Base-by-base conservation (phyloP, 2,329 filamentous ascomycete genomes). In the Plectosphaerella cucumerina region DNA sequence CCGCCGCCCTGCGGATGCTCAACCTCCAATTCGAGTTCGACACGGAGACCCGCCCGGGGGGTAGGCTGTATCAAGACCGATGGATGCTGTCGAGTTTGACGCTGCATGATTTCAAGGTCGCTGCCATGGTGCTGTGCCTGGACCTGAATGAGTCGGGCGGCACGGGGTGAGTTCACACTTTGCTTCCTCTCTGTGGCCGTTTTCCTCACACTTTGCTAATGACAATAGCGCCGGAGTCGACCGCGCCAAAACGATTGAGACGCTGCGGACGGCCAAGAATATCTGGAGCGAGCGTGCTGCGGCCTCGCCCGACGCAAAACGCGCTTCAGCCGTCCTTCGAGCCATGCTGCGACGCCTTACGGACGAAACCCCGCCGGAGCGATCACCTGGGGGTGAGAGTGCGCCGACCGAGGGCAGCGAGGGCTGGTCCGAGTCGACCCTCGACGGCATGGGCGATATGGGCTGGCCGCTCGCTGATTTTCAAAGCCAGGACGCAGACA, bases 111-210 rank as follows among this genome's bases (percentile, higher is more conserved):
- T 84, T 82, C 53, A 63, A 84, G 22, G 71, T 84, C 17, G 81
- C 81, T 0, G 74, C 78, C 12, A 84, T 83, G 77, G 75, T 84
- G 39, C 58, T 84, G 6, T 84, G 78, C 51, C 62, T 84, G 3
- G 75, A 78, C 54, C 61, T 77, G 12, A 68, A 65, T 21, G 72
- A 74, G 54, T 69, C 68, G 17, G 56, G 58, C 23, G 63, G 69
- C 18, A 67, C 64, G 54, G 67, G 60, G 73, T 73, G 63, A 56
- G 64, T 50, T 10, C 23, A 20, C 1, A 21, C 17, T 26, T n/a
- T n/a, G n/a, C n/a, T n/a, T n/a, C 12, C 26, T 31, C 26, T 35
- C 18, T 49, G n/a, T 54, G 64, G 50, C 64, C 49, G 46, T 35
- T 18, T 47, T 8, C 22, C 26, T 37, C 63, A 31, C 26, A 31